Evolutionary conservation across 352 stramenopile species (phyloP).

Genomic region (Phytophthora crassamura): DNA sequence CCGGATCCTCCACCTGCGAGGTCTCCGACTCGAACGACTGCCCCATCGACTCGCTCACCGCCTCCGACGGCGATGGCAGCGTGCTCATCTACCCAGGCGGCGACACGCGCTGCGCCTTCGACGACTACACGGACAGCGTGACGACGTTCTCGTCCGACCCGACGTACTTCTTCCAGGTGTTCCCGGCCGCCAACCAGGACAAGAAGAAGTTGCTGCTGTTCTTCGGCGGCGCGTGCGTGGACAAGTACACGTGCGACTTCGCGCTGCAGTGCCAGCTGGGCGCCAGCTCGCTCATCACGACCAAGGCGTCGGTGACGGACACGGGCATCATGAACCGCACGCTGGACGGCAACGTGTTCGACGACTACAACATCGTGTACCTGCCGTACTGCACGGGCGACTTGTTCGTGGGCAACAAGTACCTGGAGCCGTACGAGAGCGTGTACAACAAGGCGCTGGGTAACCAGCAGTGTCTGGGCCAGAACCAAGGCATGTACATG

Average conservation of each 20-base stretch:
- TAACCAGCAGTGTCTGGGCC: constrained; percentile 37
- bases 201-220: constrained; percentile 66
- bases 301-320: constrained; percentile 43
- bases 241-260: constrained; percentile 65
- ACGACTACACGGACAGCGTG: constrained; percentile 39
- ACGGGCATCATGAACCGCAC: constrained; percentile 56
- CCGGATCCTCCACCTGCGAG: constrained; percentile 14
- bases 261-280: constrained; percentile 49
- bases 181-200: constrained; percentile 43
- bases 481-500: constrained; percentile 54
- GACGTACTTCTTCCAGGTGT: too few relatives aligned
- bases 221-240: constrained; percentile 61
- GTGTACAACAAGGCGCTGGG: constrained; percentile 40
- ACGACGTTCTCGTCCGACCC: constrained; percentile 41
- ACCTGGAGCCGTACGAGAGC: constrained; percentile 29
- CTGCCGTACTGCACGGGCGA: constrained; percentile 73
- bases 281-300: constrained; percentile 43
- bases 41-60: constrained; percentile 34
- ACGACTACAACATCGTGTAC: constrained; percentile 79
- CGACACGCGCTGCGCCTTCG: constrained; percentile 52
- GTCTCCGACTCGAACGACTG: constrained; percentile 29
- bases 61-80: constrained; percentile 31
- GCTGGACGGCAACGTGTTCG: too few relatives aligned
- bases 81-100: constrained; percentile 47
- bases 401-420: constrained; percentile 56